Conservation (phyloP, 768 basidiomycete genomes). For the Leccinum longicurvipes region DNA sequence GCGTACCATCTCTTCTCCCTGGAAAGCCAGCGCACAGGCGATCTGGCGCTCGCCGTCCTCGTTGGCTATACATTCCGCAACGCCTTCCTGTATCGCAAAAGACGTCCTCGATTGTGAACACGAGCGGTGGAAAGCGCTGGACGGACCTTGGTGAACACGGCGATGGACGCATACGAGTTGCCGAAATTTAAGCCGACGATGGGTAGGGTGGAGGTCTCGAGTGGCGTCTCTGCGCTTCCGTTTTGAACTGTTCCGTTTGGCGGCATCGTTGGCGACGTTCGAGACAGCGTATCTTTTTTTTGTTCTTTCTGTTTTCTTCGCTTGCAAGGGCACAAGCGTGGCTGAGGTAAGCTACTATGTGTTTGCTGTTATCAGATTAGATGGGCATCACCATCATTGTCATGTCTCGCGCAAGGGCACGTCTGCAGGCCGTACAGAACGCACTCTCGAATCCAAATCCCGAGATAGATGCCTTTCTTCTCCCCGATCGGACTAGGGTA, state of each 20-base stretch:
- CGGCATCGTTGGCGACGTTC: slow-evolving; percentile 33
- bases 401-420: slow-evolving; percentile 5
- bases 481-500: slow-evolving; percentile 18
- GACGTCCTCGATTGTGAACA: background rate
- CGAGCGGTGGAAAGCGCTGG: background rate
- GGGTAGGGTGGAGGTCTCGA: slow-evolving; percentile 41
- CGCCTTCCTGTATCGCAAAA: slow-evolving; percentile 60
- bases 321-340: no score
- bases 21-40: slow-evolving; percentile 88
- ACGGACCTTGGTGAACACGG: slow-evolving; percentile 88
- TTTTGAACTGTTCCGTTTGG: slow-evolving; percentile 44
- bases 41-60: slow-evolving; percentile 99
- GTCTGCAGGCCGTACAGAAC: slow-evolving; percentile 16
- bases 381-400: background rate
- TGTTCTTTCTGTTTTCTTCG: no score
- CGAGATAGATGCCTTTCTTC: slow-evolving; percentile 2
- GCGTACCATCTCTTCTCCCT: slow-evolving; percentile 86
- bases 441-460: background rate
- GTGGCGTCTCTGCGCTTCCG: slow-evolving; percentile 46
- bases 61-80: slow-evolving; percentile 94
- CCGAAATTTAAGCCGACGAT: slow-evolving; percentile 96
- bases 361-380: slow-evolving; percentile 14
- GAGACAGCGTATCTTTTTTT: background rate
- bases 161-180: slow-evolving; percentile 91
- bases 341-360: slow-evolving; percentile 10